Base-by-base conservation (phyloP, 2,329 filamentous ascomycete species). In the Neofusicoccum ribis region DNA sequence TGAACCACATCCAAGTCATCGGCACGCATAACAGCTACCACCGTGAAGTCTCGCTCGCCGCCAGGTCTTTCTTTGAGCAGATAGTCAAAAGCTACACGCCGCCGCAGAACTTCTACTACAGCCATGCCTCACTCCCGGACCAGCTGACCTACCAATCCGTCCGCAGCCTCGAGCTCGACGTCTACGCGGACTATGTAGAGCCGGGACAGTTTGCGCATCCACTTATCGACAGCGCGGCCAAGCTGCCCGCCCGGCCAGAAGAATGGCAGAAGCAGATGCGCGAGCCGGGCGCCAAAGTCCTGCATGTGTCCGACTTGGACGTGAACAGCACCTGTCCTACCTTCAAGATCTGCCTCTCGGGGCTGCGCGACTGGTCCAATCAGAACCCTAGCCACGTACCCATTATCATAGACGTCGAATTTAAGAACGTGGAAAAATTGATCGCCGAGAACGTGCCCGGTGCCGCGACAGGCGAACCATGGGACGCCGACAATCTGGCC, bases 11-110 rank as follows among this genome's bases (percentile, higher is more conserved):
- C 52, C 82, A 84, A 69, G 78, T 84, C 47, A 72, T 84, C 43
- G 82, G 82, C 68, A 83, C 82, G 0, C 82, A 84, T 70, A 84
- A 84, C 71, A 81, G 78, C 67, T 85, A 84, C 71, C 82, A 85
- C 66, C 75, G 79, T 44, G 82, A 84, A 67, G 73, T 80, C 27
- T 74, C 75, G 2, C 73, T 77, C 1, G 72, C 73, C n/a, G 82
- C 83, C 68, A 77, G 78, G 41, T 68, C 73, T 2, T 69, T 77
- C 11, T 80, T 83, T 68, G 74, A 79, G 58, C 68, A 76, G 64
- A 73, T 80, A 27, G 68, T 79, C 2, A 69, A 77, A 4, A 70
- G 71, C 3, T 31, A 31, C 27, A 31, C 27, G 27, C 27, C 27
- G 27, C 74, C 78, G 2, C 70, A 78, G 63, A 78, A 83, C 68